Base-by-base conservation (phyloP, 1,139 yeast species). In the Suzukiozyma palmioleophila region DNA sequence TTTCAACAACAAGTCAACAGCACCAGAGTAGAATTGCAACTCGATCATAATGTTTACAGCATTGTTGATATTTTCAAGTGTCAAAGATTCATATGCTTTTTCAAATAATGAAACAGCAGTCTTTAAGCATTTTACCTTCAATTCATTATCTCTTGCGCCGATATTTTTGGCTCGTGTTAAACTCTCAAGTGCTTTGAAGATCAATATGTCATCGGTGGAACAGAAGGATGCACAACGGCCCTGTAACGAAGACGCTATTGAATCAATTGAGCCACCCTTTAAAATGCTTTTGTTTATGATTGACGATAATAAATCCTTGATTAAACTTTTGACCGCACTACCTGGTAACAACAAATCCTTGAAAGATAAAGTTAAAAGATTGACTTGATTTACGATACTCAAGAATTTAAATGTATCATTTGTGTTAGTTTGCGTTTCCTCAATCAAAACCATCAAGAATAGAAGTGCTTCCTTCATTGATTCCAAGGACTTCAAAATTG, bases 221-320 rank as follows among this genome's bases (percentile, higher is more conserved):
- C 97, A 94, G 61, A 89, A 94, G 2, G 96, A 83, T 1, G 96
- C 96, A 67, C 98, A 94, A 48, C 95, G 81, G 39, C 87, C 94
- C 60, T 92, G 96, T 39, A 94, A 69, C 1, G 94, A 82, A 26
- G 83, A 79, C 1, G 97, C 95, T 41, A 92, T 88, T 39, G 84
- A 73, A 56, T 92, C 98, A 38, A 94, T 92, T 0, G 95, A 84
- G 2, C 89, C 94, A n/a, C 98, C 98, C 50, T 86, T 81, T 34
- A 87, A 73, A 45, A 94, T 89, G 48, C 84, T 87, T 55, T 86
- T 83, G 60, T 90, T 90, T 42, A 94, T 89, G 31, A 94, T 80
- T 2, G 96, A 84, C 0, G 96, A 84, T 37, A 92, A 76, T 33
- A 94, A 77, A 53, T 90, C 97, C 56, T 88, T 86, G 29, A 92